Evolutionary conservation across 768 basidiomycete species (phyloP).

Genomic region (Amanita exitialis): DNA sequence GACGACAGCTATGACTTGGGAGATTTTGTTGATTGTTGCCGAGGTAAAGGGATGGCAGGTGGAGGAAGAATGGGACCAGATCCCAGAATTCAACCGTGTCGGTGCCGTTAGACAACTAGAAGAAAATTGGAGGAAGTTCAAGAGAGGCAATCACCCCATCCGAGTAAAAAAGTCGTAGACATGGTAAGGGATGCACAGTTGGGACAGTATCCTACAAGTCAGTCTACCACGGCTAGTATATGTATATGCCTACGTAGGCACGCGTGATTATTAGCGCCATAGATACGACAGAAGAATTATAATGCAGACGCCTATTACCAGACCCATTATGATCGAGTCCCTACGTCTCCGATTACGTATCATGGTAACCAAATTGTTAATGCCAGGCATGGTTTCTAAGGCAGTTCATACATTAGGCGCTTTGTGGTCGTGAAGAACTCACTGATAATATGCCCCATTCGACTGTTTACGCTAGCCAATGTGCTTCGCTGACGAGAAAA

Average conservation of each 20-base stretch:
- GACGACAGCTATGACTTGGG: slow-evolving; percentile 59
- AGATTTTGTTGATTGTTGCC: slow-evolving; percentile 65
- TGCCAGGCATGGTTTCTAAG: slow-evolving; percentile 84
- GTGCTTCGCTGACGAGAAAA: slow-evolving; percentile 75
- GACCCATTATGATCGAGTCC: slow-evolving; percentile 83
- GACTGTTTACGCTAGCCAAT: slow-evolving; percentile 68
- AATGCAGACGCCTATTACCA: slow-evolving; percentile 79
- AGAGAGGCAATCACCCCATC: slow-evolving; percentile 30
- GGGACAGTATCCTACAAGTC: background rate
- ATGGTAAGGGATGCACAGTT: background rate
- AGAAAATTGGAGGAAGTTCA: slow-evolving; percentile 63
- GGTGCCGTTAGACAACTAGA: slow-evolving; percentile 61
- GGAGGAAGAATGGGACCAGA: slow-evolving; percentile 48
- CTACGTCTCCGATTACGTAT: slow-evolving; percentile 85
- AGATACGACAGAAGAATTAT: slow-evolving; percentile 43
- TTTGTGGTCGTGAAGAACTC: slow-evolving; percentile 16
- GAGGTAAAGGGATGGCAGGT: slow-evolving; percentile 69
- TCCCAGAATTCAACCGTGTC: slow-evolving; percentile 29
- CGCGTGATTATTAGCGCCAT: slow-evolving; percentile 26
- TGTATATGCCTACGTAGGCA: background rate
- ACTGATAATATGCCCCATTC: slow-evolving; percentile 83
- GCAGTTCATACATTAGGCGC: slow-evolving; percentile 1
- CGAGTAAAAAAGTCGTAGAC: slow-evolving; percentile 10
- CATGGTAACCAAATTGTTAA: slow-evolving; percentile 85
- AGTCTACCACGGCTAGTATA: background rate